Evolutionary conservation across 495 filamentous ascomycete species (phyloP).

Genomic region (Aspergillus asperescens): DNA sequence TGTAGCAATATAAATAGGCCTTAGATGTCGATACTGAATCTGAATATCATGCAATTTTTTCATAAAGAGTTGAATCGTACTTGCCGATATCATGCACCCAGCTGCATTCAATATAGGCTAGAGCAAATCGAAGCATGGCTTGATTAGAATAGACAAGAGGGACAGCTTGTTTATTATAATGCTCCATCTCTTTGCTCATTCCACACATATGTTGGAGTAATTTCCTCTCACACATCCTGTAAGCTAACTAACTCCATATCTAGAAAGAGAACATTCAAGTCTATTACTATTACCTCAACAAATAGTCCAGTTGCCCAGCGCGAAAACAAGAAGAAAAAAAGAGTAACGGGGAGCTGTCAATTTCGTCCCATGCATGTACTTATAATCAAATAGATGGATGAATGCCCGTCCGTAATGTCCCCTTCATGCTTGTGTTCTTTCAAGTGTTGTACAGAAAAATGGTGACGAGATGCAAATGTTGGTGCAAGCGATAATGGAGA

Average conservation of each 20-base stretch:
- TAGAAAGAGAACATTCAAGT: not conserved
- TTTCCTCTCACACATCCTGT: no score
- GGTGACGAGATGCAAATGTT: not conserved
- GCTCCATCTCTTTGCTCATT: no score
- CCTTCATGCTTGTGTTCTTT: not conserved
- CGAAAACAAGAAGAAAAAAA: not conserved
- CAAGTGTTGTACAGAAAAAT: slow-evolving; percentile 7
- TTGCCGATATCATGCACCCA: no score
- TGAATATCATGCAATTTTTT: no score
- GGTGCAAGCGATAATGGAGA: not conserved
- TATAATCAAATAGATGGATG: not conserved
- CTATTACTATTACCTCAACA: slow-evolving; percentile 6
- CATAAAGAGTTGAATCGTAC: no score
- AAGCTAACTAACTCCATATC: not conserved
- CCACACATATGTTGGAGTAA: no score
- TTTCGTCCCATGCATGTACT: slow-evolving; percentile 7
- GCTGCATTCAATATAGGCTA: no score
- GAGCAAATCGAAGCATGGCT: no score
- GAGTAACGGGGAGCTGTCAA: not conserved
- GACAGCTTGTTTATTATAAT: no score
- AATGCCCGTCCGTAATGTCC: not conserved
- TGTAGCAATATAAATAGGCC: no score
- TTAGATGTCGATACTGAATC: no score
- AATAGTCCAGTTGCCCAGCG: not conserved
- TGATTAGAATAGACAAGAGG: no score